Evolutionary conservation across 768 basidiomycete species (phyloP), one percentile per base, ranked within the genome.

Genomic region (Naganishia antarctica): DNA sequence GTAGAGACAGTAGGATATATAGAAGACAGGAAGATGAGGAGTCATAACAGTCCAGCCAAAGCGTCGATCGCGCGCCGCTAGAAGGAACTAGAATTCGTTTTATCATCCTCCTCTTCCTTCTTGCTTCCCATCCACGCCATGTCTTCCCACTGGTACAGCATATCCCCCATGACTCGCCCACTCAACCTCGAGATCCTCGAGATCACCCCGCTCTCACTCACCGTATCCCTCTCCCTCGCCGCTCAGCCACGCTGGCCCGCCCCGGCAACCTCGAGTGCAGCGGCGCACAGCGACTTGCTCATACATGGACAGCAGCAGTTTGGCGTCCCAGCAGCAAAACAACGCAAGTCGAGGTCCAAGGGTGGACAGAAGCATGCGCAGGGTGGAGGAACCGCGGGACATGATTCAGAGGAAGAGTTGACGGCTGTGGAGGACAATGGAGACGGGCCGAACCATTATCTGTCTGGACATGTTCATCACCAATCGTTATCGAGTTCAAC

Each of bases 201-300:
- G 49, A 70, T 77, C 50, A 77, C 76, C 0, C 73, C 76, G 7
- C 64, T 77, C 18, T 73, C 74, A 11, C 61, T 77, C 18, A 77
- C 76, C 6, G 68, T 77, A 12, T 71, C 76, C 0, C 66, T 77
- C n/a, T 70, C 74, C n/a, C 71, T 74, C 40, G 70, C 73, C 1
- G 60, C 70, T 15, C 32, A 63, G n/a, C 60, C 65, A n/a, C 37
- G 64, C 48, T 28, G 57, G 31, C 44, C 66, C 4, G 16, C 49
- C 23, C 50, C 26, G 41, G n/a, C n/a, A 12, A 6, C 68, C 13
- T 4, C 23, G 28, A 28, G 66, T 64, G 46, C 61, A 41, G 23
- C 57, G 46, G 26, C 47, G 32, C 34, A 65, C 53, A 6, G 21
- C 15, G 59, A 45, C 25, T 11, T 60, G 23, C 31, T 60, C 28